Evolutionary conservation across 305 asterid genomes (phyloP), one percentile per base, ranked within the genome.

Genomic region (Fraxinus baroniana): DNA sequence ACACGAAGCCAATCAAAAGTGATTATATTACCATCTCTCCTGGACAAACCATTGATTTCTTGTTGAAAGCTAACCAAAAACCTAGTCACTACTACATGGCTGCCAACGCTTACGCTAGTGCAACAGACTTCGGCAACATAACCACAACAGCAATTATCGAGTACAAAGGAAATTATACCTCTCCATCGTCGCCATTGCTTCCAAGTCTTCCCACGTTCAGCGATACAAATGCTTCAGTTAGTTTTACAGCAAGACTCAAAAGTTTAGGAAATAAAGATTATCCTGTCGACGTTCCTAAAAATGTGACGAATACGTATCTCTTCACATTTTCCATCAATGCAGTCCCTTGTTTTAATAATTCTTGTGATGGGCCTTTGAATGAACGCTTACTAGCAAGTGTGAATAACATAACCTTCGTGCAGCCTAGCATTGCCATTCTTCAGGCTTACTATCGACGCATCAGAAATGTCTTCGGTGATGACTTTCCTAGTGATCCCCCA

Each of bases 71-170:
- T 5, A 81, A 91, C 84, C 92, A 91, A 36, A 68, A 26, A 8
- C 90, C 89, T 1, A 73, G 90, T 32, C 91, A 78, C 77, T 90
- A 90, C 13, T 93, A 93, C 87, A 91, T 93, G 87, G 93, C 91
- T 0, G 78, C 94, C 3, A 74, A 77, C 20, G 89, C 81, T 0
- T 87, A 91, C 5, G 77, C 30, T 1, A 70, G 79, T 0, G 83
- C 70, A 0, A 82, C 68, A 1, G 0, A 2, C 0, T 82, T 30
- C 26, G 77, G 79, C 79, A 82, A 55, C 83, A 76, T 55, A 1
- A 91, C 88, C 44, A 86, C 91, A 71, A 89, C 94, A 0, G 94
- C 90, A 4, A 79, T 88, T 26, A 0, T 91, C 1, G 32, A 79
- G 15, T 91, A 91, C 83, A 37, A 6, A 1, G 90, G 80, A 46